Percentiles rank a stretch among this genome's conserved stretches.
Conservation (phyloP, 1,284 basidiomycete species). For the Xerocomus minutiporus region DNA sequence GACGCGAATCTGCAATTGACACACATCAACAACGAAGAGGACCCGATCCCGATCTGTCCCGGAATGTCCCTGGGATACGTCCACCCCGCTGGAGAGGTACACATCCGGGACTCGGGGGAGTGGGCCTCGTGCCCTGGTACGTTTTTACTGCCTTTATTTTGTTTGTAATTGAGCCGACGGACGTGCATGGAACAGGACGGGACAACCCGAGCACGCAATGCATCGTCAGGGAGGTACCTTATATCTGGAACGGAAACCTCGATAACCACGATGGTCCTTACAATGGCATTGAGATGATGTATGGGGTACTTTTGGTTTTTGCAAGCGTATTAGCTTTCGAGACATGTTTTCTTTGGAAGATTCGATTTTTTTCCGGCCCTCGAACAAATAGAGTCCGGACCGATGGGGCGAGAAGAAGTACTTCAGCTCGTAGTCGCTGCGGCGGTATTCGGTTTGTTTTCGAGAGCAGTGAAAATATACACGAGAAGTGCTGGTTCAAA, state of each 20-base stretch:
- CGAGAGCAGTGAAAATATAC: too few relatives aligned
- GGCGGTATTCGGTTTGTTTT: too few relatives aligned
- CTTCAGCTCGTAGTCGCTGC: too few relatives aligned
- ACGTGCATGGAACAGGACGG: conserved; percentile 37
- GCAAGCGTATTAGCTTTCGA: not conserved
- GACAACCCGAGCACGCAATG: conserved; percentile 54
- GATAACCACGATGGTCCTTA: conserved; percentile 58
- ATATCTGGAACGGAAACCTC: conserved; percentile 38
- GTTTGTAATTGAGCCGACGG: not conserved
- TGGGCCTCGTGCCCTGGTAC: conserved; percentile 49
- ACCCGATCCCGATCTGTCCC: conserved; percentile 48
- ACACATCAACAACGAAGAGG: conserved; percentile 52
- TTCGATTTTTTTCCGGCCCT: too few relatives aligned
- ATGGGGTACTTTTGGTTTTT: not conserved
- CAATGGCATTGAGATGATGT: conserved; percentile 47
- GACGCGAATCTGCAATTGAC: conserved; percentile 45
- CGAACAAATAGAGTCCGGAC: too few relatives aligned
- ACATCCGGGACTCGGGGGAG: conserved; percentile 45
- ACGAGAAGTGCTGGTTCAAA: too few relatives aligned
- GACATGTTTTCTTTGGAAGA: too few relatives aligned
- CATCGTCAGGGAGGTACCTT: conserved; percentile 52
- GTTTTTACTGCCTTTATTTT: not conserved
- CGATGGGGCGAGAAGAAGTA: too few relatives aligned
- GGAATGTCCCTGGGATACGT: conserved; percentile 49
- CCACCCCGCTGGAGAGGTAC: conserved; percentile 57